Percentiles rank a stretch among this genome's conserved stretches.
Evolutionary conservation across 176 grass and related monocot genomes (phyloP).

Genomic region (Stipa capillata): DNA sequence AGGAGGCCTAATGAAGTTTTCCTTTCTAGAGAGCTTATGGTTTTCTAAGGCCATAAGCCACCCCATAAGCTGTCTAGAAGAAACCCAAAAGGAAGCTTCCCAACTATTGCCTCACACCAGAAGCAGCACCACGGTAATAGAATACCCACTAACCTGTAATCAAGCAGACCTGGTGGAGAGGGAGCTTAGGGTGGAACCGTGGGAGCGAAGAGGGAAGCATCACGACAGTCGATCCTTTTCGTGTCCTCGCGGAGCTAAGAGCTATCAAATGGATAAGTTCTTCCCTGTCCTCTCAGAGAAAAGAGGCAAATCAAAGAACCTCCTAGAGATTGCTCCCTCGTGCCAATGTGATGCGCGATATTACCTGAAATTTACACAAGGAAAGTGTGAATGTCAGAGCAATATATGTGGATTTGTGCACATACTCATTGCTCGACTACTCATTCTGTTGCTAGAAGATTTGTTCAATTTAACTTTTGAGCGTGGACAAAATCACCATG

Average conservation of each 20-base stretch:
- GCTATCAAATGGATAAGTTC: not conserved
- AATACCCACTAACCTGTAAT: no score
- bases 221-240: not conserved
- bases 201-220: not conserved
- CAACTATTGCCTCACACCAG: no score
- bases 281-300: not conserved
- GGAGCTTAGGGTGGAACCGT: not conserved
- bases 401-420: not conserved
- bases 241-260: not conserved
- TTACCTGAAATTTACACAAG: not conserved
- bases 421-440: not conserved
- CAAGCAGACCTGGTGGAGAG: not conserved
- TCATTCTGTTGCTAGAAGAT: not conserved
- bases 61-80: no score
- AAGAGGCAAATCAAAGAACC: slow-evolving; percentile 8
- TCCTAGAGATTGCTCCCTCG: not conserved
- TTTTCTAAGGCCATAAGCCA: no score
- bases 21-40: no score
- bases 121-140: not conserved
- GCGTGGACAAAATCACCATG: not conserved
- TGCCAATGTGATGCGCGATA: not conserved
- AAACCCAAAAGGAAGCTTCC: no score
- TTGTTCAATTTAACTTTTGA: not conserved
- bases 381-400: not conserved
- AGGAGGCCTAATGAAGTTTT: no score